Evolutionary conservation across 139 green algal genomes (phyloP).

Genomic region (Coccomyxa sp.): DNA sequence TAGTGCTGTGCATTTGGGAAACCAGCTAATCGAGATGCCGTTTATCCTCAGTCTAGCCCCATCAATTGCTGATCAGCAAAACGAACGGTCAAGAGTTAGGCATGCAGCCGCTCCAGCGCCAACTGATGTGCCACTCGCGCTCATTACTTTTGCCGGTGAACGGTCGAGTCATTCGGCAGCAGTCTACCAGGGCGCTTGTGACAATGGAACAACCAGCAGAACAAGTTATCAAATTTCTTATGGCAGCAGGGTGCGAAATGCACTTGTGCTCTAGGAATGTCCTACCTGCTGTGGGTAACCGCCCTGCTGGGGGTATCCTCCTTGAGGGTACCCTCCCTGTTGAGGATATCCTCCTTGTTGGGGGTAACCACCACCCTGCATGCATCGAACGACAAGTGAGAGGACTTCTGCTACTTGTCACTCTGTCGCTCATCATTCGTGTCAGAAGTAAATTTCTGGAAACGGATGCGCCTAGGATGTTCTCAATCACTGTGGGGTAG

Average conservation of each 20-base stretch:
- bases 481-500: not conserved
- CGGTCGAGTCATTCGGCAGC: not conserved
- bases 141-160: not conserved
- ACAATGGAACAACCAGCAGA: not conserved
- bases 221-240: not conserved
- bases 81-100: not conserved
- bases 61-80: not conserved
- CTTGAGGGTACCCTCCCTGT: not conserved
- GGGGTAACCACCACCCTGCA: not conserved
- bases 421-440: not conserved
- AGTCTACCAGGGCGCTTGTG: not conserved
- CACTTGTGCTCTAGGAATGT: too few relatives aligned
- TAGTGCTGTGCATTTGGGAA: too few relatives aligned
- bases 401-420: not conserved
- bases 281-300: not conserved
- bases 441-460: not conserved
- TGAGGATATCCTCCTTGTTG: not conserved
- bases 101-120: not conserved
- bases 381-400: not conserved
- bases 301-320: not conserved
- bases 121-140: not conserved
- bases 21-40: too few relatives aligned
- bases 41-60: too few relatives aligned
- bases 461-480: not conserved
- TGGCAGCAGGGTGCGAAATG: not conserved